Evolutionary conservation across 176 grass and related monocot genomes (phyloP), one percentile per base, ranked within the genome.

Genomic region (Carex kokanica): DNA sequence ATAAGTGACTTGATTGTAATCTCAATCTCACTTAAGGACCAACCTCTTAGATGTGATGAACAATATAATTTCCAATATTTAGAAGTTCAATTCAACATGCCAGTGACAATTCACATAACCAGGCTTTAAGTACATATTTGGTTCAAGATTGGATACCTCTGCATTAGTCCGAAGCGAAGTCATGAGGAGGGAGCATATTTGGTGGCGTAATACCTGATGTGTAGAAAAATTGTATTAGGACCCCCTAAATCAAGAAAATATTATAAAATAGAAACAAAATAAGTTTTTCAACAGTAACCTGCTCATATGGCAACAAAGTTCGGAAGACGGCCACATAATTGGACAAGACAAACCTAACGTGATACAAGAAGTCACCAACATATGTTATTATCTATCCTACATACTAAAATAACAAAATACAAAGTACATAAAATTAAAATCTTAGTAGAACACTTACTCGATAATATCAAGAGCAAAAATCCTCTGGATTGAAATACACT

Each of bases 151-250:
- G 27, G 32, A 69, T 93, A 98, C 95, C 88, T 98, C 95, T 45
- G 88, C 87, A 84, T 98, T 98, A 24, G 92, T 98, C 80, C 95
- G 88, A 72, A 98, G 89, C 8, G 95, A 98, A 86, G 92, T 98
- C 95, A 98, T 98, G 81, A 98, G 92, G 87, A 98, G 95, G 14
- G 92, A 98, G 75, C 95, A 98, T 87, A 95, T 95, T 88, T 95
- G 95, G 87, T 95, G 91, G 45, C 92, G 88, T 73, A 98, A 86
- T 55, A 98, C 92, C 95, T 98, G 84, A 71, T 40, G 84, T 51
- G 64, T 92, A 87, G 81, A 79, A 90, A 77, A 64, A 47, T 24
- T 38, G 32, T 75, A 84, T 79, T 71, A 18, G 24, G 86, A 60
- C 57, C 59, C 70, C 71, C 45, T 17, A 79, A 81, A 83, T 81